A percentile compares a stretch with the other conserved stretches of the same genome.
phyloP scores from a whole-genome alignment of 345 rosid species.

The Brassica napus region Da-Ae NC_063438.1:26238001-26238500 shows the following conservation, averaged over 20 bases:
- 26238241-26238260: neutral
- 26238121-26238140: slow-evolving; percentile 8
- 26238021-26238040: neutral
- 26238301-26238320: neutral
- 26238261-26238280: neutral
- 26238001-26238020: neutral
- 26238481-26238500: neutral
- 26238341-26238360: neutral
- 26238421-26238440: slow-evolving; percentile 12
- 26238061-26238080: neutral
- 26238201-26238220: slow-evolving; percentile 11
- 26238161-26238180: neutral
- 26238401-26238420: neutral
- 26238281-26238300: neutral
- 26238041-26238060: too few species aligned
- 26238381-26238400: neutral
- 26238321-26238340: neutral
- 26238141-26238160: slow-evolving; percentile 36
- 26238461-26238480: slow-evolving; percentile 8
- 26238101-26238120: neutral
- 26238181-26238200: slow-evolving; percentile 13
- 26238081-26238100: slow-evolving; percentile 25
- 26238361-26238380: slow-evolving; percentile 1
- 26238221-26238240: slow-evolving; percentile 3
- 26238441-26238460: slow-evolving; percentile 26